phyloP scores from a whole-genome alignment of 148 eudicot species.

The Spergularia marina region DNA sequence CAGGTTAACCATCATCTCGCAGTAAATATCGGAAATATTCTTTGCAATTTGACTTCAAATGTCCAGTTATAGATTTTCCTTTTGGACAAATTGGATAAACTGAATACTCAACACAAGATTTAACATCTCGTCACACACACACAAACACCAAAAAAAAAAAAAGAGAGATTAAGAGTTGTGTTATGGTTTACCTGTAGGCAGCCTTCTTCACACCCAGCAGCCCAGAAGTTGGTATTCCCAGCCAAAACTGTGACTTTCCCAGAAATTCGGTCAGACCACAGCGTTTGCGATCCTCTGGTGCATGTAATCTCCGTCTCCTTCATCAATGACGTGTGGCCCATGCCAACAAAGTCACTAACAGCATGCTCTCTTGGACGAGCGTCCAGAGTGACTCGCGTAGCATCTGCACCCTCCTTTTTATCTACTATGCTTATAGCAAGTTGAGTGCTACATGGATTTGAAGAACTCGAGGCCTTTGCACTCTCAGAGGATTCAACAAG shows the following conservation, averaged over 20 bases:
- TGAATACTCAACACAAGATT: background rate
- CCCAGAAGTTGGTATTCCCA: slow-evolving; percentile 95
- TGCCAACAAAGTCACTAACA: slow-evolving; percentile 68
- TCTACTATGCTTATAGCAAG: slow-evolving; percentile 71
- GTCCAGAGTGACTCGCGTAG: slow-evolving; percentile 67
- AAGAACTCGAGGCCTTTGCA: slow-evolving; percentile 42
- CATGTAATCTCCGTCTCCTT: slow-evolving; percentile 88
- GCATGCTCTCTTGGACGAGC: slow-evolving; percentile 84
- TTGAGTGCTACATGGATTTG: slow-evolving; percentile 31
- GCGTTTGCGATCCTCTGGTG: slow-evolving; percentile 61
- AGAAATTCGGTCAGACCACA: slow-evolving; percentile 92
- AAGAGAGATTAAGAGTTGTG: background rate
- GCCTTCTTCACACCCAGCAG: slow-evolving; percentile 94
- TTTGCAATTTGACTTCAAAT: slow-evolving; percentile 4
- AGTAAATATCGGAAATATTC: background rate
- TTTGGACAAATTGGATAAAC: background rate
- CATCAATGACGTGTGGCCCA: slow-evolving; percentile 55
- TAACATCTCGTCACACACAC: slow-evolving; percentile 1
- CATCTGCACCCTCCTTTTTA: slow-evolving; percentile 79
- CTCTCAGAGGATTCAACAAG: slow-evolving; percentile 55
- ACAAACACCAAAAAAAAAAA: background rate
- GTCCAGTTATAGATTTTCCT: background rate
- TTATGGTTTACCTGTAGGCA: slow-evolving; percentile 68
- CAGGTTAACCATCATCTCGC: background rate
- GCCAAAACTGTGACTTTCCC: slow-evolving; percentile 94